Base-by-base conservation (phyloP, 345 rosid genomes). In the Brassica incana region DNA sequence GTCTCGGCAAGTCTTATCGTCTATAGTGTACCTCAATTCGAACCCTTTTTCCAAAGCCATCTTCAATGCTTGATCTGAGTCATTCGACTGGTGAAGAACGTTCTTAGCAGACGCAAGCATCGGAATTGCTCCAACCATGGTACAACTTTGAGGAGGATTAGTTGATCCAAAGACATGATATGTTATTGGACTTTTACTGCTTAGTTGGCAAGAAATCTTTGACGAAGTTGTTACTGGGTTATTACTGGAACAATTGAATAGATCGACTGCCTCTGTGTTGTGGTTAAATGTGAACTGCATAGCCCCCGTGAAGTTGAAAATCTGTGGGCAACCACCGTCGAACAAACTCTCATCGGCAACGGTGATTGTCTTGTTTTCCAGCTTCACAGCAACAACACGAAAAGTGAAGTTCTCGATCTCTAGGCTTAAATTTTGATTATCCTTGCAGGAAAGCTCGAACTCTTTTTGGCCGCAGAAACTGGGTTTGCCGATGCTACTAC, bases 371-470 rank as follows among this genome's bases (percentile, higher is more conserved):
- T 65, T n/a, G 3, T 15, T 0, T 0, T 6, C 0, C 20, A 8
- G 18, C 27, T 62, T 5, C 0, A 58, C 33, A 0, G n/a, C 1
- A 27, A 77, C 0, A 5, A 90, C 76, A 0, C 25, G 35, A 35
- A 84, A 83, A 0, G 25, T 74, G 63, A 38, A 32, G 1, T 1
- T 0, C 0, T 1, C 32, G 4, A 35, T 33, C 0, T 3, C 65
- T 0, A 87, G 8, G 14, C 40, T 33, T 20, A 52, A 38, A 36
- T 0, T 8, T 35, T 58, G 27, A 4, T 48, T 6, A 1, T 23
- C 67, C 36, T 25, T 4, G 69, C 92, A 88, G 0, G 2, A 29
- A 27, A 92, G 85, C 54, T 81, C 0, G 72, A 85, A 92, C 0
- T 40, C 63, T 16, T 5, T 1, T 2, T 5, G 75, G 4, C 93